Evolutionary conservation across 78 protist species (phyloP), one percentile per base, ranked within the genome.

Genomic region (Acrasis kona): DNA sequence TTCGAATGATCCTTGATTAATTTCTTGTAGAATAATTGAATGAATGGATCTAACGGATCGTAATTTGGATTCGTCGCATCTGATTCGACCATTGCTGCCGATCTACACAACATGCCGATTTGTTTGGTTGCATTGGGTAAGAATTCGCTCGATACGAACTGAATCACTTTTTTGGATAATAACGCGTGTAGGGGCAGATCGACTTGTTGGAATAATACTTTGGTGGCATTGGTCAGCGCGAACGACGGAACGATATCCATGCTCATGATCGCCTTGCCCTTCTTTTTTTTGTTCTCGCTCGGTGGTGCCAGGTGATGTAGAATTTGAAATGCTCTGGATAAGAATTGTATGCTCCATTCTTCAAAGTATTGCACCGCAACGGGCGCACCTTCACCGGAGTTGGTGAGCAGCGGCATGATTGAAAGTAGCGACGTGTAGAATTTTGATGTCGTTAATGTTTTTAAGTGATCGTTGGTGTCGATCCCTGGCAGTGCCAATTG

Each of bases 401-500:
- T n/a, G n/a, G n/a, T n/a, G n/a, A n/a, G n/a, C n/a, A n/a, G n/a
- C n/a, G n/a, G n/a, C n/a, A n/a, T n/a, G n/a, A n/a, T n/a, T n/a
- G n/a, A 19, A 50, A 79, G 42, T 12, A 79, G 66, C 31, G 78
- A 30, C 31, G 58, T 8, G 10, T 41, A 5, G 70, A 80, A 72
- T 0, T 19, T 78, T n/a, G 72, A 41, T 9, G 84, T 64, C 39
- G 77, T 34, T 3, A 7, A 31, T 10, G 84, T 80, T 70, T 80
- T 80, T 19, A 42, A 35, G 29, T 28, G 35, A 37, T 80, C 84
- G 61, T 70, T 80, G 34, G 37, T 50, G 61, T 80, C 84, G 29
- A 80, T 80, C 34, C 84, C 84, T 3, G 69, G 80, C 8, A 80
- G 84, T 5, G 72, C 8, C 34, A 70, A 70, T 0, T 8, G 35